Conservation (phyloP, 108 stramenopile genomes). For the Bacterosira constricta region DNA sequence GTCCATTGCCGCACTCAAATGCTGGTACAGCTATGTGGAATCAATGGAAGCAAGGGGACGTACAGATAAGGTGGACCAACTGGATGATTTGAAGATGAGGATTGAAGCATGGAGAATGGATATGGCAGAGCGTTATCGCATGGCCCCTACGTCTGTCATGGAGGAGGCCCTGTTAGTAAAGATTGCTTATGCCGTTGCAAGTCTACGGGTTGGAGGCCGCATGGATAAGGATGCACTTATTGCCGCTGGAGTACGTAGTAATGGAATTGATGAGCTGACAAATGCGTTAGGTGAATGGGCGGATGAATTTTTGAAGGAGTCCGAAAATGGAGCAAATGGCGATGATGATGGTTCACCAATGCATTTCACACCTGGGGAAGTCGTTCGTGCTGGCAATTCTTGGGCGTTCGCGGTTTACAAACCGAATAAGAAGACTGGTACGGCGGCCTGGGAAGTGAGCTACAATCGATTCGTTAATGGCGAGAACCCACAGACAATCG, state of each 20-base stretch:
- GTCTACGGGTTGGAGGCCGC: constrained; percentile 40
- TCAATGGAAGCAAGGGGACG: constrained; percentile 35
- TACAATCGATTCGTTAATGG: constrained; percentile 63
- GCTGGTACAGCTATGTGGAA: constrained; percentile 66
- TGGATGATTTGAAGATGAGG: constrained; percentile 60
- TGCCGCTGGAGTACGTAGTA: constrained; percentile 70
- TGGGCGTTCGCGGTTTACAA: constrained; percentile 77
- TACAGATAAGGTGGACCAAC: constrained; percentile 46
- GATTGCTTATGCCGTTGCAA: constrained; percentile 67
- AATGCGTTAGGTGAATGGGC: constrained; percentile 56
- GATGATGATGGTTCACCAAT: not conserved
- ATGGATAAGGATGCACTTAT: constrained; percentile 52
- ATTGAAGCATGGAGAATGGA: constrained; percentile 71
- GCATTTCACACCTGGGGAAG: constrained; percentile 24
- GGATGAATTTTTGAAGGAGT: constrained; percentile 14
- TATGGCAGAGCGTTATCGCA: constrained; percentile 54
- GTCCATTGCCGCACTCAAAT: constrained; percentile 67
- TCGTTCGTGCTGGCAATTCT: constrained; percentile 27
- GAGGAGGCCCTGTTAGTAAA: constrained; percentile 62
- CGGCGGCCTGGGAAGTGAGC: constrained; percentile 76
- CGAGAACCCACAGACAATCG: constrained; percentile 68
- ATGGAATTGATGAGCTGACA: constrained; percentile 59
- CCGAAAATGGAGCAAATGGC: not conserved
- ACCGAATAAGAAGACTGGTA: constrained; percentile 75
- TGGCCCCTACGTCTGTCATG: constrained; percentile 74